phyloP scores from a whole-genome alignment of 441 rosid species.

The Lepidium campestre region DNA sequence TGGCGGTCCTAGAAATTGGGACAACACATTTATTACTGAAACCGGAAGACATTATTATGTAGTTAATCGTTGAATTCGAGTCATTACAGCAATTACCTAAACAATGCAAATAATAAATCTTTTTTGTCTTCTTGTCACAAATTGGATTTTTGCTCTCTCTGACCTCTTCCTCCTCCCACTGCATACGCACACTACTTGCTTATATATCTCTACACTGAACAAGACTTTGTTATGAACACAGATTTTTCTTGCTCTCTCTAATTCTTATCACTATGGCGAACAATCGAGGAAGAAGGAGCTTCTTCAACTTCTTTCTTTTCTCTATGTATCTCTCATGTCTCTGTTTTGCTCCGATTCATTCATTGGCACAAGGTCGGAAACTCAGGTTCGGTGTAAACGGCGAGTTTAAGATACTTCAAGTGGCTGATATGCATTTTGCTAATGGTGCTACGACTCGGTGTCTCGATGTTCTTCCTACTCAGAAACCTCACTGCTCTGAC shows the following conservation, averaged over 20 bases:
- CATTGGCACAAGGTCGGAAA: slow-evolving; percentile 17
- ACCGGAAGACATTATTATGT: too few species aligned
- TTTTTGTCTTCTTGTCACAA: too few species aligned
- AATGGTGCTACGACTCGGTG: slow-evolving; percentile 59
- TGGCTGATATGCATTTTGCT: slow-evolving; percentile 85
- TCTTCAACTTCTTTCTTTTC: background rate
- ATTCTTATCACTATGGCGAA: slow-evolving; percentile 1
- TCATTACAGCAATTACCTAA: too few species aligned
- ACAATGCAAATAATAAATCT: too few species aligned
- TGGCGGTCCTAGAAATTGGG: too few species aligned
- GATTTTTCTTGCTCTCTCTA: background rate
- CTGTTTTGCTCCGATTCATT: slow-evolving; percentile 6
- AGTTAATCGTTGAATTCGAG: too few species aligned
- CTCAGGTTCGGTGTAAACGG: slow-evolving; percentile 56
- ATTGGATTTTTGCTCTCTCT: too few species aligned
- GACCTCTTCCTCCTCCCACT: too few species aligned
- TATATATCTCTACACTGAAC: background rate
- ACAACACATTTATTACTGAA: too few species aligned
- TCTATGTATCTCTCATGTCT: background rate
- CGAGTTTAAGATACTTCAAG: slow-evolving; percentile 75
- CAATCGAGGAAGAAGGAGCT: background rate
- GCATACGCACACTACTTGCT: background rate
- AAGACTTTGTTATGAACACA: too few species aligned
- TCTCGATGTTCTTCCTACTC: slow-evolving; percentile 46
- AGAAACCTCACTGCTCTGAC: slow-evolving; percentile 57